phyloP scores from a whole-genome alignment of 1,284 basidiomycete genomes.

The Sporisorium scitamineum region DNA sequence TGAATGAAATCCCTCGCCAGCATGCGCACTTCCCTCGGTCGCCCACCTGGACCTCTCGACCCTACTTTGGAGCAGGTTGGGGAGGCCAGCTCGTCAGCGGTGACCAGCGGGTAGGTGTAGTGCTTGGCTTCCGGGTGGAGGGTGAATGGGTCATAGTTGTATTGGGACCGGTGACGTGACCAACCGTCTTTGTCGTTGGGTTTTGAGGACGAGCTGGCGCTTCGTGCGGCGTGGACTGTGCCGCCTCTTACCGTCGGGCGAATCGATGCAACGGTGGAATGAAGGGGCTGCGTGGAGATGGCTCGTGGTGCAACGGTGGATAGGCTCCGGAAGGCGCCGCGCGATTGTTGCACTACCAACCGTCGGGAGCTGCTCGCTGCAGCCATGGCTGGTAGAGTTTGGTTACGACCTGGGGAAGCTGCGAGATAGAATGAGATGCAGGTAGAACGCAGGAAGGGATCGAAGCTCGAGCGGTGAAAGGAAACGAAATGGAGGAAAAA shows the following conservation, averaged over 20 bases:
- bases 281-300: background rate
- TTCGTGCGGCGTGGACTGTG: background rate
- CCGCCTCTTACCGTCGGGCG: background rate
- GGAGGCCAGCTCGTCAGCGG: constrained; percentile 40
- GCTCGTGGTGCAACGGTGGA: background rate
- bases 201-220: constrained; percentile 9
- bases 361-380: constrained; percentile 5
- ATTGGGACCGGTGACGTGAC: constrained; percentile 61
- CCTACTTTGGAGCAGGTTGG: background rate
- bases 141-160: constrained; percentile 67
- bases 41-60: constrained; percentile 21
- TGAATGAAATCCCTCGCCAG: constrained; percentile 96
- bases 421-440: background rate
- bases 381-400: constrained; percentile 5
- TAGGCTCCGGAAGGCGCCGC: background rate
- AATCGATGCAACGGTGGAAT: background rate
- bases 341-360: constrained; percentile 4
- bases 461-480: background rate
- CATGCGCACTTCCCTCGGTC: constrained; percentile 87
- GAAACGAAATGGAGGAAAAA: background rate
- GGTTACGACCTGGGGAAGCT: background rate
- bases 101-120: constrained; percentile 58
- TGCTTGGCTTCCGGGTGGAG: constrained; percentile 58
- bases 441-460: background rate
- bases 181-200: constrained; percentile 22